Conservation (phyloP, 176 grass and related monocot genomes). For the Secale cereale region DNA sequence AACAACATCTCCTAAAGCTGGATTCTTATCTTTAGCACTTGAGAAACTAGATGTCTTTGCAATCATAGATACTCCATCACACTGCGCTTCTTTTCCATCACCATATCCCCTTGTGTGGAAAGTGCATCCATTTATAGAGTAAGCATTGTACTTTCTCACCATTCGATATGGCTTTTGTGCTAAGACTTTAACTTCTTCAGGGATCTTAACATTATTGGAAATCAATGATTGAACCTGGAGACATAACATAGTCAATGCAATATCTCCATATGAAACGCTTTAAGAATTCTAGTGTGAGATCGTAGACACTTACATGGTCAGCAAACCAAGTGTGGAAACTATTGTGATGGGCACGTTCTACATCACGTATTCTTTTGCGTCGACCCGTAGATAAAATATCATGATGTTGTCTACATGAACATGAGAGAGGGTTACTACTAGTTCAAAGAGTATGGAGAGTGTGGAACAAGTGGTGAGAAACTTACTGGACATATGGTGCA, state of each 20-base stretch:
- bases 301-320: not conserved
- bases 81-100: not conserved
- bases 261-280: too few species aligned
- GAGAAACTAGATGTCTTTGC: not conserved
- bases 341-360: not conserved
- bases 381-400: too few species aligned
- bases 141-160: not conserved
- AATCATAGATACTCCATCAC: not conserved
- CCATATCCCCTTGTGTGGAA: not conserved
- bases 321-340: not conserved
- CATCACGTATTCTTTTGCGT: too few species aligned
- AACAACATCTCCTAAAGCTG: not conserved
- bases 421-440: too few species aligned
- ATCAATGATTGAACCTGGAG: not conserved
- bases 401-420: too few species aligned
- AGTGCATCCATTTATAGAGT: not conserved
- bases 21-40: not conserved
- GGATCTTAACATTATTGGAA: not conserved
- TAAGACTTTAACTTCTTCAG: not conserved
- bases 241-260: not conserved
- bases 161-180: not conserved
- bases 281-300: not conserved
- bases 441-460: too few species aligned
- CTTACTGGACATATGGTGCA: too few species aligned
- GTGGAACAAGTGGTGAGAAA: too few species aligned